These are phyloP conservation scores for Sclerotinia subarctica DNA, from an alignment of 2,329 filamentous ascomycete species.

Conservation along the genomic window DNA sequence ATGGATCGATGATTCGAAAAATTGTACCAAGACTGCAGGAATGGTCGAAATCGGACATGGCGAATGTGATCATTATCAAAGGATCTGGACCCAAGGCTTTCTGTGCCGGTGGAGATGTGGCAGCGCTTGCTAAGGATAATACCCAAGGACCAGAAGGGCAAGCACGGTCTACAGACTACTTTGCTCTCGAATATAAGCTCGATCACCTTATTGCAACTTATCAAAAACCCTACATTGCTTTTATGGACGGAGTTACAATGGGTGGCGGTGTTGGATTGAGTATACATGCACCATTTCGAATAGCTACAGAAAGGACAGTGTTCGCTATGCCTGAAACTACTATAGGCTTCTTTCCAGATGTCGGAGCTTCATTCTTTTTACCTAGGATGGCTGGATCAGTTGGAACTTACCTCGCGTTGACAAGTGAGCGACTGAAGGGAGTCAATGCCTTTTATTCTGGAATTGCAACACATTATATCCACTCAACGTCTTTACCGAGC, in stretches of 20 bases:
- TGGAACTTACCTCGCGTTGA: constrained; percentile 91
- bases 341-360: constrained; percentile 98
- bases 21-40: constrained; percentile 85
- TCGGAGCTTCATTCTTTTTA: constrained; percentile 94
- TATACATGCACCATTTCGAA: constrained; percentile 91
- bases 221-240: constrained; percentile 84
- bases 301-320: constrained; percentile 90
- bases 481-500: constrained; percentile 79
- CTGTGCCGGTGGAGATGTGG: constrained; percentile 91
- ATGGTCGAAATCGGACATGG: constrained; percentile 93
- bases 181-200: constrained; percentile 91
- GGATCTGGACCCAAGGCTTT: constrained; percentile 81
- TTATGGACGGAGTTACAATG: constrained; percentile 99
- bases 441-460: constrained; percentile 87
- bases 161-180: constrained; percentile 76
- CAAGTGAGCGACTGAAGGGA: constrained; percentile 77
- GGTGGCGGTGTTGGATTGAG: constrained; percentile 93
- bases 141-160: constrained; percentile 65
- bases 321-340: constrained; percentile 99
- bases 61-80: constrained; percentile 89
- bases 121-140: constrained; percentile 72
- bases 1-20: constrained; percentile 92
- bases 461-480: constrained; percentile 91
- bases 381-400: constrained; percentile 81
- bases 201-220: constrained; percentile 96